These are phyloP conservation scores for Penicillium sp. DNA, from an alignment of 2,329 filamentous ascomycete genomes.

Conservation along the genomic window DNA sequence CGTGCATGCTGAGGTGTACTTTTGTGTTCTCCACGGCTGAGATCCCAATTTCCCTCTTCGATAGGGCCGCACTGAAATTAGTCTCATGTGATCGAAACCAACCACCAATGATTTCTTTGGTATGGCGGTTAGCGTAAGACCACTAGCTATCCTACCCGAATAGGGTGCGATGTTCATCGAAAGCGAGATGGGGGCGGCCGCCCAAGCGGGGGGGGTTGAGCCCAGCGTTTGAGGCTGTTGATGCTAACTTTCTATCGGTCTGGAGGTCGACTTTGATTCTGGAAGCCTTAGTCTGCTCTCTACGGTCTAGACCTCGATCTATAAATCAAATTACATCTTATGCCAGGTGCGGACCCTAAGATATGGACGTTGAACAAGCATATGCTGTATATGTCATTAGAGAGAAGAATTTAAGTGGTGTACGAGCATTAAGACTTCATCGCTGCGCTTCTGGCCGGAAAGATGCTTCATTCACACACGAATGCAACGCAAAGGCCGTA, in stretches of 20 bases:
- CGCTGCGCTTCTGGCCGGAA: background rate
- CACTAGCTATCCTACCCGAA: too few species aligned
- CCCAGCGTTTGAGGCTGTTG: background rate
- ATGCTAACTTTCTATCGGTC: background rate
- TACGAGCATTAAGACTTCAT: constrained; percentile 1
- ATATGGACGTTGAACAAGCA: background rate
- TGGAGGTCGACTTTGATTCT: background rate
- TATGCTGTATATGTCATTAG: constrained; percentile 9
- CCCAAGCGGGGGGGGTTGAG: too few species aligned
- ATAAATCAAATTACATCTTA: background rate
- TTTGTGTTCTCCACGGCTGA: too few species aligned
- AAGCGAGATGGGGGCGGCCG: too few species aligned
- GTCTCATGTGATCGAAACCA: too few species aligned
- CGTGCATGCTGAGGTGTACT: too few species aligned
- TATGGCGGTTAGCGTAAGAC: too few species aligned
- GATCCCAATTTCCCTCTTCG: too few species aligned
- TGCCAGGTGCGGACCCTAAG: background rate
- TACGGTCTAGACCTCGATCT: background rate
- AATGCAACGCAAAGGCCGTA: background rate
- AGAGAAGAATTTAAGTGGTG: constrained; percentile 4
- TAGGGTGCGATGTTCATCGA: too few species aligned
- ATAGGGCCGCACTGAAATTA: too few species aligned
- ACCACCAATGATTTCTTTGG: too few species aligned
- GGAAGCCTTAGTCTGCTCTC: background rate
- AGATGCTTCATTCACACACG: background rate